Evolutionary conservation across 176 grass and related monocot genomes (phyloP).

Genomic region (Bonia amplexicaulis): DNA sequence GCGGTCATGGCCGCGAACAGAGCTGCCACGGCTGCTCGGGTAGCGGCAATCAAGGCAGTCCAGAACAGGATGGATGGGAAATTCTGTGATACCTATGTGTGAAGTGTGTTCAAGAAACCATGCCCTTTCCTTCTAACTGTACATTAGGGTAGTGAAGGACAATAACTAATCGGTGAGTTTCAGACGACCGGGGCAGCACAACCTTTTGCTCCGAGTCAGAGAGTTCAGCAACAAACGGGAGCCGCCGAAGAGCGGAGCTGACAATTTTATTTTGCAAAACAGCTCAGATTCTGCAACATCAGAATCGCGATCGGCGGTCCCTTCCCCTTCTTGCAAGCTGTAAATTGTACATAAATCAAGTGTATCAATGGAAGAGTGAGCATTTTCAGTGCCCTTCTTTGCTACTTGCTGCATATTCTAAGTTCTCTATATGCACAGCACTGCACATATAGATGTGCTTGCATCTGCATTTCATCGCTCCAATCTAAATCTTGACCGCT

Average conservation of each 20-base stretch:
- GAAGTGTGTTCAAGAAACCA: constrained; percentile 25
- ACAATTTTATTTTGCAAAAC: constrained; percentile 18
- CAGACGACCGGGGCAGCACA: constrained; percentile 51
- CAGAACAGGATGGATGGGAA: constrained; percentile 73
- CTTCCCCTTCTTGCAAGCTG: constrained; percentile 34
- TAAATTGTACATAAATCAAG: constrained; percentile 61
- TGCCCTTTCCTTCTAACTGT: constrained; percentile 52
- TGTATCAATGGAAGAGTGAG: constrained; percentile 54
- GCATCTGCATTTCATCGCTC: constrained; percentile 24
- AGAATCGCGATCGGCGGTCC: constrained; percentile 18
- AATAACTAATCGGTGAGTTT: constrained; percentile 58
- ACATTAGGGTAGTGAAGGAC: constrained; percentile 51
- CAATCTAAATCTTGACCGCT: constrained; percentile 43
- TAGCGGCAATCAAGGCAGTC: constrained; percentile 61
- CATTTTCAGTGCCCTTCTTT: constrained; percentile 6
- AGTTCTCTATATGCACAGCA: constrained; percentile 5
- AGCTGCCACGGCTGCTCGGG: constrained; percentile 46
- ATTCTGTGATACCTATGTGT: constrained; percentile 60
- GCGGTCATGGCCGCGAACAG: constrained; percentile 44
- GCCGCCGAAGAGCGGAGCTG: constrained; percentile 24
- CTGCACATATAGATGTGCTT: not conserved
- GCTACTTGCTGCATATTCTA: not conserved
- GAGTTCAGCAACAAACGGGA: constrained; percentile 36
- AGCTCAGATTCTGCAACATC: constrained; percentile 18
- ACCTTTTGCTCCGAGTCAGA: constrained; percentile 48